Conservation (phyloP, 108 stramenopile genomes). For the Skeletonema potamos region DNA sequence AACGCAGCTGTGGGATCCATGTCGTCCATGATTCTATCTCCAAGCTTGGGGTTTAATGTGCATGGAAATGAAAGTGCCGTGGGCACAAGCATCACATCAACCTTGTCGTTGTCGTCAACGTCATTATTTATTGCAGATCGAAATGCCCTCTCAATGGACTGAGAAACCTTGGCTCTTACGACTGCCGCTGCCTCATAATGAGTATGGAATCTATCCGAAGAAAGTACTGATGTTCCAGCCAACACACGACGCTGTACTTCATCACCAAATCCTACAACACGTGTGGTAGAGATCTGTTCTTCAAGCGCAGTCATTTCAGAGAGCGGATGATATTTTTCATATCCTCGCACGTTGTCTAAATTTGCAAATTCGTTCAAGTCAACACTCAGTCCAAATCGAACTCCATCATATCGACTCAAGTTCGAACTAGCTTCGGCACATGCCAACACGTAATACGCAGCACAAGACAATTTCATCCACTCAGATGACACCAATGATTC, state of each 20-base stretch:
- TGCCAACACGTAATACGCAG: slow-evolving; percentile 95
- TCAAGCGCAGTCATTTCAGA: slow-evolving; percentile 54
- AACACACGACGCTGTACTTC: slow-evolving; percentile 84
- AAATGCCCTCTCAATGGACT: slow-evolving; percentile 57
- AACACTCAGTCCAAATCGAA: slow-evolving; percentile 80
- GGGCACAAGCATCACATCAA: slow-evolving; percentile 81
- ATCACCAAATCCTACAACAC: slow-evolving; percentile 75
- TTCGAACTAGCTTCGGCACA: slow-evolving; percentile 97
- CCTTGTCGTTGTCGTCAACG: slow-evolving; percentile 20
- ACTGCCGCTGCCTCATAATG: slow-evolving; percentile 88
- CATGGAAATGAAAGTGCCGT: slow-evolving; percentile 68
- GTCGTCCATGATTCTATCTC: slow-evolving; percentile 7
- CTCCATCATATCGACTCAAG: slow-evolving; percentile 94
- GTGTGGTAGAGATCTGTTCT: slow-evolving; percentile 65
- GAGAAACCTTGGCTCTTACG: slow-evolving; percentile 63
- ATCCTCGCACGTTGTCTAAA: background rate
- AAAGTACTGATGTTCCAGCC: slow-evolving; percentile 83
- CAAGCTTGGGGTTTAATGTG: slow-evolving; percentile 31
- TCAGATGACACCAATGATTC: slow-evolving; percentile 59
- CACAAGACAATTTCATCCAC: slow-evolving; percentile 68
- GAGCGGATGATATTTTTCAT: slow-evolving; percentile 6
- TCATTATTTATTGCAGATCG: slow-evolving; percentile 5
- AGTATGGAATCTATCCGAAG: slow-evolving; percentile 82
- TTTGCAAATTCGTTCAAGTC: slow-evolving; percentile 10
- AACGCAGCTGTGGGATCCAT: slow-evolving; percentile 71